Percentiles rank a stretch among this genome's conserved stretches.
phyloP scores from a whole-genome alignment of 176 grass and related monocot genomes.

The Cenchrus americanus region DNA sequence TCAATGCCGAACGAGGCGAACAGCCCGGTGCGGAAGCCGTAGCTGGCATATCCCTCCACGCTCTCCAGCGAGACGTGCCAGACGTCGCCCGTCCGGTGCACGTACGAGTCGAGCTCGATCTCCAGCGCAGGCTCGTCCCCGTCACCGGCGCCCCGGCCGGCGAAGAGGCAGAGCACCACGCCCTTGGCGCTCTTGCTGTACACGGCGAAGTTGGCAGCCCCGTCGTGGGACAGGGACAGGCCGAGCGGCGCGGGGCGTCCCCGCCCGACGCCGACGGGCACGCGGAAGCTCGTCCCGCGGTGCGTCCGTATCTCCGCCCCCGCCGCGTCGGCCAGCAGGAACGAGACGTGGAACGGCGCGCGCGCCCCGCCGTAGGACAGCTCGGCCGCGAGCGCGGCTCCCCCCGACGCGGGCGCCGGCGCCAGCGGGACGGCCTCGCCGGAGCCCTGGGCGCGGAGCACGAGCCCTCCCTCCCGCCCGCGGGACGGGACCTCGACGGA shows the following conservation, averaged over 20 bases:
- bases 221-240: constrained; percentile 55
- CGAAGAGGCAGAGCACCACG: constrained; percentile 73
- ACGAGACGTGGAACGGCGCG: constrained; percentile 81
- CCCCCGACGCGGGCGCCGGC: background rate
- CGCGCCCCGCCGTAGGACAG: constrained; percentile 50
- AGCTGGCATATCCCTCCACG: constrained; percentile 57
- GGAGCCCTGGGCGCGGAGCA: constrained; percentile 34
- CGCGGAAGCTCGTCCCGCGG: constrained; percentile 61
- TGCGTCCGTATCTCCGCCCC: constrained; percentile 68
- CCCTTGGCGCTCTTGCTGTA: constrained; percentile 63
- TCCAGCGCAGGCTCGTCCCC: constrained; percentile 57
- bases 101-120: constrained; percentile 74
- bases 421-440: constrained; percentile 29
- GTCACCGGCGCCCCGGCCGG: background rate
- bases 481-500: constrained; percentile 32
- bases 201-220: constrained; percentile 71
- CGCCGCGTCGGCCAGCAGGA: constrained; percentile 53
- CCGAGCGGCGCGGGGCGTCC: constrained; percentile 76
- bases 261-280: constrained; percentile 73
- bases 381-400: constrained; percentile 30
- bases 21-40: constrained; percentile 71
- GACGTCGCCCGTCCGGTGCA: constrained; percentile 72
- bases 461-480: constrained; percentile 18
- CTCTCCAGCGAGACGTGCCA: constrained; percentile 75
- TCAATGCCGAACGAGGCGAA: constrained; percentile 58